Percentiles rank a stretch among this genome's conserved stretches.
These are phyloP conservation scores for Narthecium ossifragum DNA, from an alignment of 106 monocot genomes.

Conservation along the genomic window DNA sequence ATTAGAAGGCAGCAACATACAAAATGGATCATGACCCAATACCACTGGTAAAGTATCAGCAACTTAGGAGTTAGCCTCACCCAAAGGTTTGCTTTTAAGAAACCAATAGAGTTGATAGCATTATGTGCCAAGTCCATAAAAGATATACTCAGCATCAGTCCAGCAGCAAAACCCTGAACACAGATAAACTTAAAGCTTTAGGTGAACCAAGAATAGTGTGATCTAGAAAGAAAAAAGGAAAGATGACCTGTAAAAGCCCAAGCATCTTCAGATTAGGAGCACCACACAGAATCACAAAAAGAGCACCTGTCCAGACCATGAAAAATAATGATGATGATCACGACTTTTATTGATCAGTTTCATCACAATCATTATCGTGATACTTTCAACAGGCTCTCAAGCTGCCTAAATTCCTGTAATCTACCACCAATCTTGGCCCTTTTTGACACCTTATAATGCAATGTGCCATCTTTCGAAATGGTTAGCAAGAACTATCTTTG, in stretches of 20 bases:
- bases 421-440: too few relatives aligned
- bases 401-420: too few relatives aligned
- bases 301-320: constrained; percentile 54
- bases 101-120: constrained; percentile 91
- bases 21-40: neutral
- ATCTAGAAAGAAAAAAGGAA: neutral
- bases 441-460: too few relatives aligned
- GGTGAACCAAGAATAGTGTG: too few relatives aligned
- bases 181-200: too few relatives aligned
- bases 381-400: too few relatives aligned
- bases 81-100: constrained; percentile 96
- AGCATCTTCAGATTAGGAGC: constrained; percentile 86
- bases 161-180: constrained; percentile 93
- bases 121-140: constrained; percentile 97
- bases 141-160: constrained; percentile 98
- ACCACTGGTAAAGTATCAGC: neutral
- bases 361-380: too few relatives aligned
- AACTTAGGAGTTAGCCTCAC: constrained; percentile 28
- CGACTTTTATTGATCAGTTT: too few relatives aligned
- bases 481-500: too few relatives aligned
- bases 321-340: neutral
- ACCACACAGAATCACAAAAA: constrained; percentile 66
- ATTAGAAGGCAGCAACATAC: neutral
- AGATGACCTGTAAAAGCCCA: constrained; percentile 85
- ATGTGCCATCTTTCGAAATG: too few relatives aligned